Conservation (phyloP, 352 stramenopile genomes). For the Halophytophthora batemanensis region DNA sequence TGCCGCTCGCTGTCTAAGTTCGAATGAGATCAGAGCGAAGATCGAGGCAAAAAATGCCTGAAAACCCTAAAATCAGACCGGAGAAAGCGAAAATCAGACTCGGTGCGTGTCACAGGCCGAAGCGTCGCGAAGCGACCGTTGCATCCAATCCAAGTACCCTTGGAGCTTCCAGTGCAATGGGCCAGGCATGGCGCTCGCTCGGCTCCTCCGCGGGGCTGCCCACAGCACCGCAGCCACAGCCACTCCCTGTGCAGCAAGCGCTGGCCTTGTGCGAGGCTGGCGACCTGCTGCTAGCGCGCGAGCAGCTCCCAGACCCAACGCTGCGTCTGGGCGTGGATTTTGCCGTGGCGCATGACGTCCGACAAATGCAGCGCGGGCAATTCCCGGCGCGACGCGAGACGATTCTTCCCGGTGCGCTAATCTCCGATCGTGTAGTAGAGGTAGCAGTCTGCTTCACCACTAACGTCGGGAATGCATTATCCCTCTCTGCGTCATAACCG, state of each 20-base stretch:
- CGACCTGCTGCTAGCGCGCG: conserved; percentile 51
- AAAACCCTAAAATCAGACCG: too few relatives aligned
- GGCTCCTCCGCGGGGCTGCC: conserved; percentile 1
- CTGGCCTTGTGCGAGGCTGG: conserved; percentile 52
- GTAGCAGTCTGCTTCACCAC: background rate
- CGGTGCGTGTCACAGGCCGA: too few relatives aligned
- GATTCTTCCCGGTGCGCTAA: conserved; percentile 33
- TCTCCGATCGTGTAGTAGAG: background rate
- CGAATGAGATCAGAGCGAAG: too few relatives aligned
- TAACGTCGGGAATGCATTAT: conserved; percentile 5
- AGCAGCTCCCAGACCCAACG: conserved; percentile 29
- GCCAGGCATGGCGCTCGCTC: conserved; percentile 16
- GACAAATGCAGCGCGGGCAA: conserved; percentile 38
- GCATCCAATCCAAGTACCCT: too few relatives aligned
- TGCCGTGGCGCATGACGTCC: conserved; percentile 43
- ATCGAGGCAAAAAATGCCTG: too few relatives aligned
- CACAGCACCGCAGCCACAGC: conserved; percentile 2
- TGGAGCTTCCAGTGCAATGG: conserved; percentile 8
- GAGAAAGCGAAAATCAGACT: too few relatives aligned
- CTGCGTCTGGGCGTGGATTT: conserved; percentile 38
- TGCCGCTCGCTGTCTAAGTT: too few relatives aligned
- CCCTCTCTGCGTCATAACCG: background rate
- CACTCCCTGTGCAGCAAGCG: conserved; percentile 29
- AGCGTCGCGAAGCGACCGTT: too few relatives aligned
- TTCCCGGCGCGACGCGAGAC: conserved; percentile 48